Conservation (phyloP, 352 stramenopile genomes). For the Pythium pyrilobum region DNA sequence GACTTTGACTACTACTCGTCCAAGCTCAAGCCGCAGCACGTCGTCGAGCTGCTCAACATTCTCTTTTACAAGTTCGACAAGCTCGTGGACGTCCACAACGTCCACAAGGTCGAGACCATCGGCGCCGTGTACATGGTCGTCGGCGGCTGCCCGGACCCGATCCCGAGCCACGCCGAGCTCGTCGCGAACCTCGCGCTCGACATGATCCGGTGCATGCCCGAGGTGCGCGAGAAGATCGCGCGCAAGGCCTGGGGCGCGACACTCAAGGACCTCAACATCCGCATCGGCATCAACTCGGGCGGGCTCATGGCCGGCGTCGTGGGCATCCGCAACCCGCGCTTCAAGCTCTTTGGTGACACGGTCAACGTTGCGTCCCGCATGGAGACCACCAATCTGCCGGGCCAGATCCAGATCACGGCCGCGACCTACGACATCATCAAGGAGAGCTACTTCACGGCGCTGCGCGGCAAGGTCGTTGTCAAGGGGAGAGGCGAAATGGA, state of each 20-base stretch:
- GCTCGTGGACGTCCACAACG: slow-evolving; percentile 77
- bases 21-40: slow-evolving; percentile 72
- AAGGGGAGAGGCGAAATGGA: slow-evolving; percentile 82
- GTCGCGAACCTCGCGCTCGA: slow-evolving; percentile 77
- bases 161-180: slow-evolving; percentile 67
- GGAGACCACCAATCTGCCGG: slow-evolving; percentile 75
- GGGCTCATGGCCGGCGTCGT: slow-evolving; percentile 83
- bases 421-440: slow-evolving; percentile 58
- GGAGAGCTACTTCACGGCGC: slow-evolving; percentile 61
- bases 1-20: slow-evolving; percentile 84
- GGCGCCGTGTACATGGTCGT: slow-evolving; percentile 89
- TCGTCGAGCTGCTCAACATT: slow-evolving; percentile 86
- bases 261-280: slow-evolving; percentile 78
- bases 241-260: slow-evolving; percentile 60
- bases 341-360: slow-evolving; percentile 87
- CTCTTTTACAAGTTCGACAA: slow-evolving; percentile 89
- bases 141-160: slow-evolving; percentile 66
- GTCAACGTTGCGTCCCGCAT: slow-evolving; percentile 85
- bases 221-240: slow-evolving; percentile 66
- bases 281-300: slow-evolving; percentile 84
- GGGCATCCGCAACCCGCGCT: slow-evolving; percentile 75
- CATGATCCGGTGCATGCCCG: slow-evolving; percentile 76
- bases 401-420: slow-evolving; percentile 80
- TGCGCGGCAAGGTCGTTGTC: slow-evolving; percentile 73
- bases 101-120: slow-evolving; percentile 91